These are phyloP conservation scores for Dictyostelium purpureum DNA, from an alignment of 78 protist species.

Conservation along the genomic window DNA sequence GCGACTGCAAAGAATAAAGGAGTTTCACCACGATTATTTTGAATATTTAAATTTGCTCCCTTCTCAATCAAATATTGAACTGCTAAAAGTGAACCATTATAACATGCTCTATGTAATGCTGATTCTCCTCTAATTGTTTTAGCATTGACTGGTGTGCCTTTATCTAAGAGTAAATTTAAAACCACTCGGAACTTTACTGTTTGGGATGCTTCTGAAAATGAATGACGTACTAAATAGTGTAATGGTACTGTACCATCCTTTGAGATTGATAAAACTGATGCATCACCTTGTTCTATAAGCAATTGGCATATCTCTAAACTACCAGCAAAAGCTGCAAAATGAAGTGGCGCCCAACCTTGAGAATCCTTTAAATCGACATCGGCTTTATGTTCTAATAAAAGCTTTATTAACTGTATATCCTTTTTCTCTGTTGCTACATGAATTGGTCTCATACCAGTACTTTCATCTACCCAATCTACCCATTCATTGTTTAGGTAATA, in stretches of 20 bases:
- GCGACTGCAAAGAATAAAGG: constrained; percentile 50
- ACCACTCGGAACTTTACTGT: constrained; percentile 12
- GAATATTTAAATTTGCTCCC: constrained; percentile 30
- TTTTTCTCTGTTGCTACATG: constrained; percentile 26
- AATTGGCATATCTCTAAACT: constrained; percentile 46
- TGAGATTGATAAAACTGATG: constrained; percentile 55
- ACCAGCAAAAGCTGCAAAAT: constrained; percentile 65
- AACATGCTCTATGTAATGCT: constrained; percentile 60
- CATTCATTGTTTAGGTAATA: not conserved
- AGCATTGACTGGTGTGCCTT: constrained; percentile 64
- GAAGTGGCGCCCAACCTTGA: constrained; percentile 77
- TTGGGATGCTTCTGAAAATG: not conserved
- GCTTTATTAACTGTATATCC: constrained; percentile 32
- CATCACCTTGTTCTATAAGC: constrained; percentile 54
- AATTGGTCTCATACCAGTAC: constrained; percentile 64
- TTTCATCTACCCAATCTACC: constrained; percentile 64
- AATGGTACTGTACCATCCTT: constrained; percentile 73
- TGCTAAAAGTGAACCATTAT: constrained; percentile 8
- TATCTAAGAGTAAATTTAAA: constrained; percentile 1
- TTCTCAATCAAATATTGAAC: constrained; percentile 16
- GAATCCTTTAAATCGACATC: constrained; percentile 39
- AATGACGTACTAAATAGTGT: constrained; percentile 52
- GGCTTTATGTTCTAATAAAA: constrained; percentile 16
- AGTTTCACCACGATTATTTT: constrained; percentile 68
- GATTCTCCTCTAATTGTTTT: constrained; percentile 70